Conservation (phyloP, 192 early-diverging fungal species). For the Rhizophagus sp. region DNA sequence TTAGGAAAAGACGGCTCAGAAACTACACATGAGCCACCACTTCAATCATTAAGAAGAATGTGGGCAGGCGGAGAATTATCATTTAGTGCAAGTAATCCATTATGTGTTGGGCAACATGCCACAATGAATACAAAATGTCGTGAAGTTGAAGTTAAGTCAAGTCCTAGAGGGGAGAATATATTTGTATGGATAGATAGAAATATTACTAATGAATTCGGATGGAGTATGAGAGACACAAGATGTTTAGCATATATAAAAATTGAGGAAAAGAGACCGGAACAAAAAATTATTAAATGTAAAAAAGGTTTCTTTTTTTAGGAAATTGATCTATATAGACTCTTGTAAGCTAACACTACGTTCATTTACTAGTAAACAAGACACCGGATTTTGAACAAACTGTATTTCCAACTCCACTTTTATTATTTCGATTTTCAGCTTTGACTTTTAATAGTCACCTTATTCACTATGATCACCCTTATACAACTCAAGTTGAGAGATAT, state of each 20-base stretch:
- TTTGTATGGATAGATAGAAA: conserved; percentile 71
- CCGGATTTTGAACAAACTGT: conserved; percentile 64
- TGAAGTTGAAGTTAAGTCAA: conserved; percentile 53
- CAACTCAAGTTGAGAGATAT: conserved; percentile 66
- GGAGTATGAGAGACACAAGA: conserved; percentile 64
- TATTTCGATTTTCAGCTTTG: conserved; percentile 88
- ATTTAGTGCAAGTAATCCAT: conserved; percentile 57
- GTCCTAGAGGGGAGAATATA: conserved; percentile 56
- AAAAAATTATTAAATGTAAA: conserved; percentile 42
- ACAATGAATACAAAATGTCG: conserved; percentile 59
- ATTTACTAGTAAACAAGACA: conserved; percentile 40
- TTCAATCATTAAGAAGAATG: conserved; percentile 75
- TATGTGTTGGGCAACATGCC: conserved; percentile 65
- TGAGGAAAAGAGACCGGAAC: conserved; percentile 23
- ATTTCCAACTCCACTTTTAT: conserved; percentile 64
- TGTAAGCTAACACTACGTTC: not conserved
- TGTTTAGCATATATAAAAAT: conserved; percentile 67
- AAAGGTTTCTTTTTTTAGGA: not conserved
- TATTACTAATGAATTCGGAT: conserved; percentile 61
- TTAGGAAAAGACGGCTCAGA: conserved; percentile 86
- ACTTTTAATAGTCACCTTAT: conserved; percentile 90
- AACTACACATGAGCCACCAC: conserved; percentile 72
- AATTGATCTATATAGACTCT: not conserved
- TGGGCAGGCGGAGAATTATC: conserved; percentile 83
- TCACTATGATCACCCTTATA: conserved; percentile 80